Base-by-base conservation (phyloP, 2,329 filamentous ascomycete species). In the Colletotrichum musae region DNA sequence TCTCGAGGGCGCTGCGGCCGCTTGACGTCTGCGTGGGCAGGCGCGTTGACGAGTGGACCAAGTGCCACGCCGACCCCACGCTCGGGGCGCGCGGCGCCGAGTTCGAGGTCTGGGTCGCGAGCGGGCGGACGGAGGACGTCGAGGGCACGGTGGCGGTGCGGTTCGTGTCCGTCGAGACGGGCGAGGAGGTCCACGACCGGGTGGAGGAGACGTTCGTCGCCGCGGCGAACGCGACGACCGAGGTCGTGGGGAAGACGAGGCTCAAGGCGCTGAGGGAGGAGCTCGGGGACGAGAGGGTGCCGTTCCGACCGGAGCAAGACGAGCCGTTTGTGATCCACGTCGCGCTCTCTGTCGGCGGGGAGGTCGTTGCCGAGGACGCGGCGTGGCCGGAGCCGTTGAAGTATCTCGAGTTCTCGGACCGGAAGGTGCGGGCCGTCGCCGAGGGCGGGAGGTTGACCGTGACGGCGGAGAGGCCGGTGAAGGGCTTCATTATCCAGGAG, bases 381-480 rank as follows among this genome's bases (percentile, higher is more conserved):
- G 86, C 87, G 36, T 91, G 89, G 88, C 88, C 89, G 1, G 86
- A 91, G 56, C 89, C 89, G 1, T 72, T 91, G 58, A 91, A 91
- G 77, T 90, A 89, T 70, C 76, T 89, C 1, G 83, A 86, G 70
- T 79, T 91, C 50, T 76, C 80, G 13, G 77, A 83, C 47, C 82
- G 85, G 28, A 74, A 78, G 1, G 75, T 89, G 12, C 73, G 73
- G 10, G 73, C 83, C 26, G 70, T 76, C 13, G 51, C 48, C 7
- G 41, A 43, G 28, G 51, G 79, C 6, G 73, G 75, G 4, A 63
- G 64, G 1, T 75, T 81, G 28, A 73, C 70, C 59, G 72, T 81
- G 16, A 73, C 80, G 74, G 73, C 82, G 41, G 64, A 82, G 47
- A 79, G 82, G 28, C 88, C 89, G 0, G 83, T 89, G 3, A 91